phyloP scores from a whole-genome alignment of 148 eudicot species.

The Rhododendron simsii region DNA sequence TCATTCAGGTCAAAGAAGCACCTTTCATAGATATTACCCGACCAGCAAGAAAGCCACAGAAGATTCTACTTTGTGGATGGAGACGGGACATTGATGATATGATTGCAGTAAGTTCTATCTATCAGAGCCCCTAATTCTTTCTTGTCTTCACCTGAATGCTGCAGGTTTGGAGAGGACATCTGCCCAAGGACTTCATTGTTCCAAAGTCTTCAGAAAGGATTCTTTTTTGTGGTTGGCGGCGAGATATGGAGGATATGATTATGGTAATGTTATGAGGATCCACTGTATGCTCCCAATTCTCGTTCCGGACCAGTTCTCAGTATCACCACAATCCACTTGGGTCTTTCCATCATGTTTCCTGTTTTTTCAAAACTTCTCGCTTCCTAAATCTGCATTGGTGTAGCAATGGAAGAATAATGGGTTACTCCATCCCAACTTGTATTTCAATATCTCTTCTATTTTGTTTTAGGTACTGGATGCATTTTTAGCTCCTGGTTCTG shows the following conservation, averaged over 20 bases:
- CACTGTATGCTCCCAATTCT: conserved; percentile 17
- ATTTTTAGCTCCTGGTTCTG: conserved; percentile 48
- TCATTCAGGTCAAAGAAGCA: conserved; percentile 63
- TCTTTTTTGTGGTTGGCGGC: conserved; percentile 62
- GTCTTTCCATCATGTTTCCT: conserved; percentile 3
- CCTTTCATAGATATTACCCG: conserved; percentile 43
- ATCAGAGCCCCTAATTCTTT: conserved; percentile 43
- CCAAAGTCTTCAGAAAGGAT: conserved; percentile 48
- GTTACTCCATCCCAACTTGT: neutral
- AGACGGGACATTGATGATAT: conserved; percentile 68
- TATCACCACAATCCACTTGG: neutral
- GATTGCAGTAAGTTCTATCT: conserved; percentile 56
- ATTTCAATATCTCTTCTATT: conserved; percentile 3
- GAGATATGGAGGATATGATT: conserved; percentile 65
- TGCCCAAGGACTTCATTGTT: conserved; percentile 34
- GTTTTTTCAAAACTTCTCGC: neutral
- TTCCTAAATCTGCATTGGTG: neutral
- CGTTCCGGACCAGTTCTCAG: conserved; percentile 6
- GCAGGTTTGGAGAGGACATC: conserved; percentile 57
- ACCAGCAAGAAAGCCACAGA: conserved; percentile 62
- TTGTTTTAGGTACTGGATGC: conserved; percentile 53
- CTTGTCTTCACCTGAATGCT: conserved; percentile 44
- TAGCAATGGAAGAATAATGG: conserved; percentile 5
- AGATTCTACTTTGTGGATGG: conserved; percentile 73
- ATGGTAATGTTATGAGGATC: conserved; percentile 38